Conservation (phyloP, 2,329 filamentous ascomycete species). For the Magnaporthiopsis incrustans region DNA sequence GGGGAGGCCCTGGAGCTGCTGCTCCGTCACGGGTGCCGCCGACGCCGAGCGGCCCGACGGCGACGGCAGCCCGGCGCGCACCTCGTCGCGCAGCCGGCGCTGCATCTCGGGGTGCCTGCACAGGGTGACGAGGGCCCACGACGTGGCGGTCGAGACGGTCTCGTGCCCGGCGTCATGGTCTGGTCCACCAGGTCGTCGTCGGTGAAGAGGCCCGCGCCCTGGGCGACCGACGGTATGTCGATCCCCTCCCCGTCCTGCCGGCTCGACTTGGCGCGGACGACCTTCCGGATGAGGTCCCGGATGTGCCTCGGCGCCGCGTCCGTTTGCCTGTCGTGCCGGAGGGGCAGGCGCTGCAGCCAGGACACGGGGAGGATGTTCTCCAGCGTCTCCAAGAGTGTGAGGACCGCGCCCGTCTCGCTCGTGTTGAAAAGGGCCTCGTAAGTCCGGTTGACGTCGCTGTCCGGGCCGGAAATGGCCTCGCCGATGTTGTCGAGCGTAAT, state of each 20-base stretch:
- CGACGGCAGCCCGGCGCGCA: constrained; percentile 39
- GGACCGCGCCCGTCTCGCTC: constrained; percentile 26
- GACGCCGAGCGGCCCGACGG: background rate
- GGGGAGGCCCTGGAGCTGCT: constrained; percentile 54
- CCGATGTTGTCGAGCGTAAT: constrained; percentile 54
- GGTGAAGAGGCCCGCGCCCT: background rate
- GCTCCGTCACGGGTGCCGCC: constrained; percentile 31
- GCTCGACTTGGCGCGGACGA: constrained; percentile 40
- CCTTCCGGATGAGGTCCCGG: constrained; percentile 30
- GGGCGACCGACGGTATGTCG: background rate
- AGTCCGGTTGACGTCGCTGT: constrained; percentile 25
- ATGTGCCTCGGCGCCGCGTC: constrained; percentile 22
- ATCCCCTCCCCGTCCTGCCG: background rate
- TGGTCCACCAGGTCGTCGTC: constrained; percentile 7
- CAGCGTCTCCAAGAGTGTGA: constrained; percentile 37
- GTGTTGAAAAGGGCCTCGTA: constrained; percentile 25
- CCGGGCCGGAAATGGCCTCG: constrained; percentile 27
- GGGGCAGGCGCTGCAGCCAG: constrained; percentile 27
- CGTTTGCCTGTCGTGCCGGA: constrained; percentile 16
- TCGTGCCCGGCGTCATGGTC: constrained; percentile 51
- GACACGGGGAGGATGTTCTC: constrained; percentile 39
- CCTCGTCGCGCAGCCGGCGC: constrained; percentile 49
- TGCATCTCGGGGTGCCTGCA: constrained; percentile 51
- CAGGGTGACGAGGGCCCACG: constrained; percentile 55
- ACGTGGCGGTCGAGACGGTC: constrained; percentile 56